Evolutionary conservation across 352 stramenopile genomes (phyloP).

Genomic region (Globisporangium rhizosaccharum): DNA sequence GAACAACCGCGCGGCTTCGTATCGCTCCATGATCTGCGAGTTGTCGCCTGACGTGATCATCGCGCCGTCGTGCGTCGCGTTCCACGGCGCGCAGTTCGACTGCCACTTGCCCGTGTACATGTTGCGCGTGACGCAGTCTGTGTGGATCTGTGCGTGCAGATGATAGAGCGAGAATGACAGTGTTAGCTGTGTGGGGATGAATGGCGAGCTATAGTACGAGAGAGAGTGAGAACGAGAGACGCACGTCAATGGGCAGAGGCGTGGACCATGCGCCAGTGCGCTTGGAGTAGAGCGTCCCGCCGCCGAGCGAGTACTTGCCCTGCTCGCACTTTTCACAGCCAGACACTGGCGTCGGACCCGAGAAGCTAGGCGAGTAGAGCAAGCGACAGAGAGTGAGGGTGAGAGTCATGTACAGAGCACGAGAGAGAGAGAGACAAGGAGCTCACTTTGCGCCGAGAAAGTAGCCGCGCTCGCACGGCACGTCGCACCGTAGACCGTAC

Average conservation of each 20-base stretch:
- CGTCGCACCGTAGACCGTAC: conserved; percentile 57
- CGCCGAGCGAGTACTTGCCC: conserved; percentile 74
- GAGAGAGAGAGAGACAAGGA: neutral
- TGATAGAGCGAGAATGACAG: neutral
- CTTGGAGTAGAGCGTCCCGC: conserved; percentile 66
- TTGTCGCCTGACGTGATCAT: conserved; percentile 73
- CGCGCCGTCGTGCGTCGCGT: conserved; percentile 38
- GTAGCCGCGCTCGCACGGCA: conserved; percentile 62
- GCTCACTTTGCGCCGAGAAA: conserved; percentile 78
- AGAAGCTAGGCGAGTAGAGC: conserved; percentile 33
- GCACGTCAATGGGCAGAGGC: conserved; percentile 50
- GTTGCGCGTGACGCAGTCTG: conserved; percentile 71
- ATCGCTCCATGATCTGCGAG: conserved; percentile 56
- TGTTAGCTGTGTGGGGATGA: neutral
- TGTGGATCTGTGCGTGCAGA: conserved; percentile 30
- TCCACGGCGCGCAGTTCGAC: conserved; percentile 72
- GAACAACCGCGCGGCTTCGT: conserved; percentile 60
- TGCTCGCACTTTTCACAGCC: conserved; percentile 65
- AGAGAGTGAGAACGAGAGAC: neutral
- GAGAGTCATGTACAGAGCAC: neutral
- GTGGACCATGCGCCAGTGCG: conserved; percentile 59
- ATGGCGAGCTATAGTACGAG: neutral
- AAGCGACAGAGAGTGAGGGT: neutral
- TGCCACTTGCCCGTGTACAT: conserved; percentile 74
- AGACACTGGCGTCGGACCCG: conserved; percentile 44